Evolutionary conservation across 768 basidiomycete species (phyloP), one percentile per base, ranked within the genome.

Genomic region (Lentinula sp.): DNA sequence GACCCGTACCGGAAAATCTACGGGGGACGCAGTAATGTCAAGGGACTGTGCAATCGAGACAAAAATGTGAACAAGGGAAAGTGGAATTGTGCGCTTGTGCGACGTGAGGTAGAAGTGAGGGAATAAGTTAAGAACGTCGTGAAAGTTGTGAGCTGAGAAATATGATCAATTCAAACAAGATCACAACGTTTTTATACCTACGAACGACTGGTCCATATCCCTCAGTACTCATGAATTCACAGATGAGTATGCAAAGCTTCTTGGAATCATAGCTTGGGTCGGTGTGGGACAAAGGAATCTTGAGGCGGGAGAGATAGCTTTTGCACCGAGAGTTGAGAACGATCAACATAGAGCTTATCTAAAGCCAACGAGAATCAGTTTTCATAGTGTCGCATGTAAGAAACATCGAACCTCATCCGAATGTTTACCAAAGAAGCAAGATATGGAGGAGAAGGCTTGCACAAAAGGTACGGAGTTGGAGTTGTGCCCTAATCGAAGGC

Each of bases 61-160:
- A 62, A 86, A 88, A 23, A 85, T 67, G 69, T 82, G 84, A 42
- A 81, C 80, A 46, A 88, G 73, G 10, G 84, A 84, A 52, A 88
- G 80, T 0, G 86, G 86, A 48, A 88, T 77, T 0, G 84, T 80
- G 23, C 70, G 69, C 60, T 76, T 83, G 65, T 80, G 71, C 0
- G 76, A 75, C 1, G 73, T 74, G 20, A 88, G 75, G 66, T 86
- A 85, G 58, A 72, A 67, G 63, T 87, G 85, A 16, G 87, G 85
- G 63, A 86, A 86, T 51, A 81, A 79, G 62, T 84, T 81, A 54
- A 74, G 67, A n/a, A 84, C 72, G 37, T 75, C 63, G 57, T 76
- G 71, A 65, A 81, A 84, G 13, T 66, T 67, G n/a, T 67, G 46
- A 4, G 69, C 80, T 81, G 62, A 28, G 59, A 16, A 23, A 42